Percentiles rank a stretch among this genome's conserved stretches.
phyloP scores from a whole-genome alignment of 176 grass and related monocot species.

The Elaeis guineensis region DNA sequence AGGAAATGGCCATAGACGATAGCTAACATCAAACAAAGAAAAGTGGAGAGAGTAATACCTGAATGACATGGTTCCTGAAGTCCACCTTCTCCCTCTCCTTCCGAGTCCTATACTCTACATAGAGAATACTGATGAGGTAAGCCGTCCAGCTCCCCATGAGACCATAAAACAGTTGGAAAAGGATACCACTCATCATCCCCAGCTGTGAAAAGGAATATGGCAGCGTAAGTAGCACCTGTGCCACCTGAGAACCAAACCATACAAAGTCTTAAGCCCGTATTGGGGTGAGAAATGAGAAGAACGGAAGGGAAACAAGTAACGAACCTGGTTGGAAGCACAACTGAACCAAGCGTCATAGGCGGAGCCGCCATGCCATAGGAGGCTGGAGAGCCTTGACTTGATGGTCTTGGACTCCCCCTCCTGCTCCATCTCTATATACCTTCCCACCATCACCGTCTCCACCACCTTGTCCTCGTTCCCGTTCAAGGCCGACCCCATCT shows the following conservation, averaged over 20 bases:
- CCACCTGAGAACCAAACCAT: constrained; percentile 48
- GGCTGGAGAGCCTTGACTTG: constrained; percentile 71
- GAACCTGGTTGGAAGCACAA: constrained; percentile 95
- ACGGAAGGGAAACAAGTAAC: not conserved
- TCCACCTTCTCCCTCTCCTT: constrained; percentile 96
- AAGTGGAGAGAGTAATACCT: constrained; percentile 27
- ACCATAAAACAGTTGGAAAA: constrained; percentile 95
- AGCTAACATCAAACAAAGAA: not conserved
- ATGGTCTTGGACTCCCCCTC: constrained; percentile 34
- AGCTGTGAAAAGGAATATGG: constrained; percentile 98
- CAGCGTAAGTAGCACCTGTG: constrained; percentile 91
- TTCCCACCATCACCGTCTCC: constrained; percentile 58
- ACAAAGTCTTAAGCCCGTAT: no score
- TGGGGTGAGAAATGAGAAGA: not conserved
- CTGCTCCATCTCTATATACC: constrained; percentile 87
- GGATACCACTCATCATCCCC: constrained; percentile 85
- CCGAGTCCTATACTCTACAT: constrained; percentile 86
- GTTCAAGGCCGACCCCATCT: constrained; percentile 47
- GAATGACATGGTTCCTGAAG: constrained; percentile 97
- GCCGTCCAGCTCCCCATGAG: constrained; percentile 96
- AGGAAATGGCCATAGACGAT: no score
- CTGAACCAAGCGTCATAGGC: constrained; percentile 99
- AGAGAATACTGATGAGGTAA: constrained; percentile 96
- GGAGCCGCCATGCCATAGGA: constrained; percentile 96
- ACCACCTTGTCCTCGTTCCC: constrained; percentile 64